phyloP scores from a whole-genome alignment of 2,329 filamentous ascomycete genomes.

The Fusarium multiceps region DNA sequence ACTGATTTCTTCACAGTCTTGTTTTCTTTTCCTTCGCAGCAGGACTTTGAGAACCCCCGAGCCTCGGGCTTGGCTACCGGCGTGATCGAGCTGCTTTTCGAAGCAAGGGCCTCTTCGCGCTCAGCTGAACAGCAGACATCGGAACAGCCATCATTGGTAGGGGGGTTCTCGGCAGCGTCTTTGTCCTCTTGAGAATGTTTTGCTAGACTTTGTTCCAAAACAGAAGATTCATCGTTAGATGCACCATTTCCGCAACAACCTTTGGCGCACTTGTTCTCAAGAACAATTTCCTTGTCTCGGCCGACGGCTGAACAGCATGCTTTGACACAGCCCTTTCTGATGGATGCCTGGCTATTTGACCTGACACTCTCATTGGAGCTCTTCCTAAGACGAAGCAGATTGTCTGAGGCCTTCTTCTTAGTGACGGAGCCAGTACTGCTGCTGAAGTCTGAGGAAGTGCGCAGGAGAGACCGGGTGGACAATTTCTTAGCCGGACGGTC shows the following conservation, averaged over 20 bases:
- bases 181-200: neutral
- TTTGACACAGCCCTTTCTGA: slow-evolving; percentile 20
- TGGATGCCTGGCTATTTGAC: neutral
- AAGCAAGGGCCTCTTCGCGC: neutral
- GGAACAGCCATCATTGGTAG: neutral
- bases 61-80: neutral
- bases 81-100: neutral
- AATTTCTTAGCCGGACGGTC: slow-evolving; percentile 42
- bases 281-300: neutral
- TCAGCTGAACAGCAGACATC: neutral
- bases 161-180: neutral
- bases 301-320: slow-evolving; percentile 26
- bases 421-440: slow-evolving; percentile 32
- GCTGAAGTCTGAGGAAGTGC: slow-evolving; percentile 45
- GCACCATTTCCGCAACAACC: neutral
- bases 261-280: neutral
- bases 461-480: slow-evolving; percentile 23
- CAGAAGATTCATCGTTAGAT: neutral
- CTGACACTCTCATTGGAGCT: slow-evolving; percentile 18
- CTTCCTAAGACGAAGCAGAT: slow-evolving; percentile 24
- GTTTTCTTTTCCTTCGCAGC: neutral
- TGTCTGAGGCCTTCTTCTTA: slow-evolving; percentile 21
- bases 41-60: neutral
- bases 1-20: neutral
- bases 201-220: neutral